Evolutionary conservation across 192 early-diverging fungal species (phyloP), one percentile per base, ranked within the genome.

Genomic region (Funneliformis mosseae): DNA sequence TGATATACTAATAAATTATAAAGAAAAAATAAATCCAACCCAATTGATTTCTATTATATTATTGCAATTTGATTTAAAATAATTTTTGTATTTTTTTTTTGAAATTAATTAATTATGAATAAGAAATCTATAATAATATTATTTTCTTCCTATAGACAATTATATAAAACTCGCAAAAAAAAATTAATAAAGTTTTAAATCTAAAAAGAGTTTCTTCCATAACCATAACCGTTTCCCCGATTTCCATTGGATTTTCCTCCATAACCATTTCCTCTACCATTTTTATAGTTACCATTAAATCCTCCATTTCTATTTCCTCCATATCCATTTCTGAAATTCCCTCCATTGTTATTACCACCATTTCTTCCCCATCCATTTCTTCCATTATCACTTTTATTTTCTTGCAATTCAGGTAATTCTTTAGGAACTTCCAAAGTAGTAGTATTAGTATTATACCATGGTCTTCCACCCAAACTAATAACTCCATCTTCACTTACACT

Each of bases 401-500:
- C 93, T 83, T 92, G 88, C 16, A 98, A 83, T 83, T 96, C 94
- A 28, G 97, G 97, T 42, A 99, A 85, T 77, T 90, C 89, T 23
- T 81, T 89, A 73, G 90, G 88, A 68, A 95, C 87, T 87, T 91
- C 89, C 11, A 98, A 78, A 10, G 85, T 85, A 74, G 97, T 90
- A 60, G 88, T 92, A 48, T 92, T 73, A 96, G 83, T n/a, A 80
- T 67, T 14, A 95, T 78, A 23, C 42, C 72, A 48, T 76, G 43
- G 72, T 77, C 23, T 67, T 62, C 76, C 64, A 46, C 18, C 41
- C 21, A 70, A 14, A 80, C 83, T 83, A 25, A 43, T 83, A 64
- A 83, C 85, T 67, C 88, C 90, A 71, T 92, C 89, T 33, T 85
- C 80, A 59, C 84, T 83, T 10, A 92, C 79, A 78, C 94, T 88